Evolutionary conservation across 2,329 filamentous ascomycete species (phyloP).

Genomic region (Pseudonectria foliicola): DNA sequence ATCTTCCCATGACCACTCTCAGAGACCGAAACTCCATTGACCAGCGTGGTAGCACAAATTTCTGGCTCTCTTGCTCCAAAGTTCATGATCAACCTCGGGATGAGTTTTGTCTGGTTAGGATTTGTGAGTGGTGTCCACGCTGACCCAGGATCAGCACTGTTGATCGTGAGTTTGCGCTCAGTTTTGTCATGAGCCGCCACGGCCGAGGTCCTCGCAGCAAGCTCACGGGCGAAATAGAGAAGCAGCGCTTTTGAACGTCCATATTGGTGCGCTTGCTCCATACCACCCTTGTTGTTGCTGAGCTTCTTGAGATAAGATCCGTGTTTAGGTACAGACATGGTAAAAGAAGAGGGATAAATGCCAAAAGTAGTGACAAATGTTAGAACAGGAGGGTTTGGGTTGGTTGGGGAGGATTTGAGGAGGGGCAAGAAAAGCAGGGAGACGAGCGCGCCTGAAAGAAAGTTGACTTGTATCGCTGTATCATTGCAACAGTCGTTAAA

Average conservation of each 20-base stretch:
- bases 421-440: constrained; percentile 26
- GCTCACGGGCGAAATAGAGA: constrained; percentile 31
- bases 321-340: constrained; percentile 25
- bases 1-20: constrained; percentile 29
- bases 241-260: constrained; percentile 31
- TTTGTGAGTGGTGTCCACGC: constrained; percentile 32
- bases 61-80: constrained; percentile 29
- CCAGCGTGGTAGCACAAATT: constrained; percentile 29
- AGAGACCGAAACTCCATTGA: constrained; percentile 28
- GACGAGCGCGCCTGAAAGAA: constrained; percentile 27
- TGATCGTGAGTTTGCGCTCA: constrained; percentile 27
- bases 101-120: constrained; percentile 28
- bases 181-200: constrained; percentile 10
- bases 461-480: constrained; percentile 31
- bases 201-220: constrained; percentile 22
- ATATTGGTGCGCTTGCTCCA: constrained; percentile 31
- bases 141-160: constrained; percentile 31
- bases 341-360: constrained; percentile 31
- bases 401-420: constrained; percentile 26
- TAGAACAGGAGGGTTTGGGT: constrained; percentile 27
- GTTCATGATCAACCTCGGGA: constrained; percentile 32
- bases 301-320: constrained; percentile 28
- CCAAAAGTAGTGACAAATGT: constrained; percentile 33
- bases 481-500: constrained; percentile 3
- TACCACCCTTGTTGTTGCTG: constrained; percentile 30